phyloP scores from a whole-genome alignment of 2,329 filamentous ascomycete species.

The Arthroderma sp. region DNA sequence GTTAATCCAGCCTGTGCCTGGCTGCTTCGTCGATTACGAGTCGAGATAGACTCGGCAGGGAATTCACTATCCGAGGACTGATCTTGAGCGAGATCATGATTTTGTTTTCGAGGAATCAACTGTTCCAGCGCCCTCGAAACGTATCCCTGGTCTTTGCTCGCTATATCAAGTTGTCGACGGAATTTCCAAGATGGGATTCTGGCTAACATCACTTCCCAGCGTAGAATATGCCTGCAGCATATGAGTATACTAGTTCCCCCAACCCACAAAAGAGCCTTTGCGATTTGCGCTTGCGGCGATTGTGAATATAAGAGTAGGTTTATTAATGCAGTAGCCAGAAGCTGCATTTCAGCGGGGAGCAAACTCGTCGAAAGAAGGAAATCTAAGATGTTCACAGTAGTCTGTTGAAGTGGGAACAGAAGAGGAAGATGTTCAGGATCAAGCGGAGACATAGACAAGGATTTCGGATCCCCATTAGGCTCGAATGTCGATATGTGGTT shows the following conservation, averaged over 20 bases:
- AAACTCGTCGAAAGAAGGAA: constrained; percentile 81
- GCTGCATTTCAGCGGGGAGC: constrained; percentile 71
- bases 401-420: constrained; percentile 73
- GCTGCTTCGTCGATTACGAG: neutral
- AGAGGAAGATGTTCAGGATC: constrained; percentile 47
- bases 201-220: constrained; percentile 73
- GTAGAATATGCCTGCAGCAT: constrained; percentile 58
- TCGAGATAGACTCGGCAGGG: constrained; percentile 11
- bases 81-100: constrained; percentile 24
- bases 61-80: constrained; percentile 26
- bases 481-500: constrained; percentile 11
- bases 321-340: constrained; percentile 70
- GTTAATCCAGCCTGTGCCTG: neutral
- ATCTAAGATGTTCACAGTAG: constrained; percentile 57
- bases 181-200: constrained; percentile 88
- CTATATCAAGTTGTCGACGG: constrained; percentile 37
- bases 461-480: constrained; percentile 17
- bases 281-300: constrained; percentile 71
- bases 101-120: constrained; percentile 38
- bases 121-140: constrained; percentile 30
- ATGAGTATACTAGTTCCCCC: constrained; percentile 67
- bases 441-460: constrained; percentile 25
- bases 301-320: constrained; percentile 64
- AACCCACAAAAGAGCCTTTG: constrained; percentile 74
- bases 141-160: constrained; percentile 18